Conservation (phyloP, 495 filamentous ascomycete species). For the Cenococcum geophilum region DNA sequence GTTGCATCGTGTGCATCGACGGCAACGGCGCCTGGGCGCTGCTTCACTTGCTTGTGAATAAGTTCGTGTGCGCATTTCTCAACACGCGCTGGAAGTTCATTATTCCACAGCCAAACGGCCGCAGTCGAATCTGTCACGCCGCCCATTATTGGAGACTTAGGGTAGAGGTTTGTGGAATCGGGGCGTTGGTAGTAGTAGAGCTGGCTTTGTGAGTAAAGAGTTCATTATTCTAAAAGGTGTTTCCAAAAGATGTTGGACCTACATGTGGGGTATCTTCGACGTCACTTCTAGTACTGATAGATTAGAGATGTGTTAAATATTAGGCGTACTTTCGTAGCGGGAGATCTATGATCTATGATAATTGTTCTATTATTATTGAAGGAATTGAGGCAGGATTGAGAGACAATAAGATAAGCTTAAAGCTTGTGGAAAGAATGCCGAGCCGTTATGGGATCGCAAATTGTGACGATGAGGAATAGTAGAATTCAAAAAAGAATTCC, state of each 20-base stretch:
- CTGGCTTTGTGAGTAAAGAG: not conserved
- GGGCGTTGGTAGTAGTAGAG: not conserved
- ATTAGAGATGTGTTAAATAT: too few species aligned
- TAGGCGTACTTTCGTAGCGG: too few species aligned
- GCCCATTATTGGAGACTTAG: constrained; percentile 12
- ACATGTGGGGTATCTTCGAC: not conserved
- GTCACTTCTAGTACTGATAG: constrained; percentile 1
- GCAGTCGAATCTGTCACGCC: constrained; percentile 13
- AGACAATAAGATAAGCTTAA: constrained; percentile 3
- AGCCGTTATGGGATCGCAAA: too few species aligned
- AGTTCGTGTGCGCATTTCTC: constrained; percentile 50
- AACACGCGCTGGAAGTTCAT: constrained; percentile 25
- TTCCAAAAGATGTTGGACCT: not conserved
- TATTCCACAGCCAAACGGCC: constrained; percentile 21
- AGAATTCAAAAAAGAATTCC: too few species aligned
- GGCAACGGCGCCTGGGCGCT: constrained; percentile 12
- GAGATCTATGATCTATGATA: not conserved
- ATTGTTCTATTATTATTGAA: constrained; percentile 7
- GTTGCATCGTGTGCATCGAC: constrained; percentile 32
- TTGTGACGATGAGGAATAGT: too few species aligned
- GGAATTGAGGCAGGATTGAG: not conserved
- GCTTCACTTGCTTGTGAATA: constrained; percentile 19
- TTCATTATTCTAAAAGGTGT: not conserved
- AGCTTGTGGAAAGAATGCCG: not conserved
- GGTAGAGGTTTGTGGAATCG: not conserved